Evolutionary conservation across 2,329 filamentous ascomycete genomes (phyloP).

Genomic region (Verticillium dahliae): DNA sequence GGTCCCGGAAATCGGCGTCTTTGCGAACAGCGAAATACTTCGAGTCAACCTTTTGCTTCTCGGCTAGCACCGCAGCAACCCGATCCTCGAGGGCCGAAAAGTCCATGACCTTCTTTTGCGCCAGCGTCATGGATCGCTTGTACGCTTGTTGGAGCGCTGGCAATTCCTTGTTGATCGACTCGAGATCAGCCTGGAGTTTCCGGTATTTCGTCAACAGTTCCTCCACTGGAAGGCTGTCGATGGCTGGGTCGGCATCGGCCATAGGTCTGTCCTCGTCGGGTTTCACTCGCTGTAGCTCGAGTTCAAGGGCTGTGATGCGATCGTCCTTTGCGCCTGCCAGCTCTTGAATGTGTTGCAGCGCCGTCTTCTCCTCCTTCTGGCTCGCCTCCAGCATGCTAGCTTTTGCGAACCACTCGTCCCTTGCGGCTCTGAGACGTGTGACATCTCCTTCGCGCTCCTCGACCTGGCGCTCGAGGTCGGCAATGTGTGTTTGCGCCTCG

Average conservation of each 20-base stretch:
- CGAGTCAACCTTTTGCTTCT: constrained; percentile 95
- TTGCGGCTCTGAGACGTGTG: constrained; percentile 72
- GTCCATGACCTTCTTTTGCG: constrained; percentile 81
- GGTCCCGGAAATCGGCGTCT: constrained; percentile 77
- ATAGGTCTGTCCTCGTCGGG: constrained; percentile 39
- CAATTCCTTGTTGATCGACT: constrained; percentile 79
- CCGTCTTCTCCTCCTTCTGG: constrained; percentile 67
- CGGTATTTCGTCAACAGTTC: constrained; percentile 68
- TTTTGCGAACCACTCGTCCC: constrained; percentile 83
- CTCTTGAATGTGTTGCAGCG: constrained; percentile 70
- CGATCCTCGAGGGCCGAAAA: constrained; percentile 71
- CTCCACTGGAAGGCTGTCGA: constrained; percentile 58
- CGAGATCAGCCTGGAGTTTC: constrained; percentile 72
- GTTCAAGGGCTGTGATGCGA: constrained; percentile 75
- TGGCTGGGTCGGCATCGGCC: constrained; percentile 34
- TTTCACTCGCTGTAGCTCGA: constrained; percentile 68
- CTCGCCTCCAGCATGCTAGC: constrained; percentile 70
- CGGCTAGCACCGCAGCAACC: constrained; percentile 64
- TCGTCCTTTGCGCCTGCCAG: constrained; percentile 72
- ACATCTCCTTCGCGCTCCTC: constrained; percentile 78
- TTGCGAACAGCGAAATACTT: constrained; percentile 97
- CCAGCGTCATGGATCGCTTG: constrained; percentile 79
- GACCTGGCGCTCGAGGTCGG: constrained; percentile 77
- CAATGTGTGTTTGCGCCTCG: constrained; percentile 65
- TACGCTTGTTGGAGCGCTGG: constrained; percentile 86